Conservation (phyloP, 2,329 filamentous ascomycete species). For the Aureobasidium sp. region DNA sequence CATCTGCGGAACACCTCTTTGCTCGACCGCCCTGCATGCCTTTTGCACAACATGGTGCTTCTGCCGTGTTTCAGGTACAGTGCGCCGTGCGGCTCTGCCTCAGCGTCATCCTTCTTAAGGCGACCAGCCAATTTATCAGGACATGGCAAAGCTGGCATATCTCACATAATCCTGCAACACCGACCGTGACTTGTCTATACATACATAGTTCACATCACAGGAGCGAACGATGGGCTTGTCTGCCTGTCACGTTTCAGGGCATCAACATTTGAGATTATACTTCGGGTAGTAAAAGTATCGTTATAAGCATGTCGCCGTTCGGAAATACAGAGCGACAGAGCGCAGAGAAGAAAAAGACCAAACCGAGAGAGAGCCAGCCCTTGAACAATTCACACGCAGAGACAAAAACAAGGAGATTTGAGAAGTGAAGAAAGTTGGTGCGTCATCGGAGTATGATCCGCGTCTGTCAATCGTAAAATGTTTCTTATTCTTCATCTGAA, state of each 20-base stretch:
- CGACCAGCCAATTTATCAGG: background rate
- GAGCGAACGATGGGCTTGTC: background rate
- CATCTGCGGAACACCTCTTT: background rate
- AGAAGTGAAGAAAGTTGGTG: background rate
- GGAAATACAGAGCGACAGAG: background rate
- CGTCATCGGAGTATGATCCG: background rate
- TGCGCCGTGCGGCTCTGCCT: background rate
- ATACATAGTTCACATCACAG: background rate
- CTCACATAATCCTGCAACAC: background rate
- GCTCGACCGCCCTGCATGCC: background rate
- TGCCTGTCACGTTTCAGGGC: slow-evolving; percentile 9
- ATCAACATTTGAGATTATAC: slow-evolving; percentile 6
- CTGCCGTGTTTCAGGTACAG: slow-evolving; percentile 12
- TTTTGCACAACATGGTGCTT: background rate
- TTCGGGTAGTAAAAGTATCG: slow-evolving; percentile 11
- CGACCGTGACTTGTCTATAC: background rate
- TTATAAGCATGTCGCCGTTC: background rate
- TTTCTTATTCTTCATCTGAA: slow-evolving; percentile 15
- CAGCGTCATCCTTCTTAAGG: slow-evolving; percentile 4
- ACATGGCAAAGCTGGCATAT: background rate
- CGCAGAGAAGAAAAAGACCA: background rate
- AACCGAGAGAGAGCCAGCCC: background rate
- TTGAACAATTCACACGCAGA: background rate
- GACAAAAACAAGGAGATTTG: background rate
- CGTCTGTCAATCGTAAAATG: slow-evolving; percentile 2